Evolutionary conservation across 164 flowering plant genomes (phyloP), one percentile per base, ranked within the genome.

Genomic region (Amborella trichopoda): DNA sequence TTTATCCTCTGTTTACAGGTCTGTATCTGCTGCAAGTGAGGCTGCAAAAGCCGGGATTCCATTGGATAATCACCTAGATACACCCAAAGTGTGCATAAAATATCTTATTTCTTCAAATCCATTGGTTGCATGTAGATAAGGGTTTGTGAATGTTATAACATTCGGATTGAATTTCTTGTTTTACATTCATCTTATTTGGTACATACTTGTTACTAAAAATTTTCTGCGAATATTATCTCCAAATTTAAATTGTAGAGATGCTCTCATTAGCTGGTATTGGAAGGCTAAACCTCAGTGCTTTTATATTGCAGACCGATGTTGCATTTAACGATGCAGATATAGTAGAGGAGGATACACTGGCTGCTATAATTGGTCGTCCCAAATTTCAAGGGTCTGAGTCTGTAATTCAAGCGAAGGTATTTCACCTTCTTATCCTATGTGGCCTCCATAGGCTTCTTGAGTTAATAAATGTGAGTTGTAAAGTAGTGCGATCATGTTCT

Each of bases 1-100:
- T 30, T 30, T 30, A 13, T 30, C 34, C n/a, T 17, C 21, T n/a
- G 50, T 34, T n/a, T 50, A 39, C 74, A 80, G 88, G 70, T 75
- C 81, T 49, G 49, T 65, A 26, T 49, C 60, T 23, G 68, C 75
- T 68, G 88, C 81, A 28, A 75, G 73, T 66, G 81, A 77, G 56
- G 88, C 88, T 50, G 81, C 80, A 28, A 68, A 71, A 61, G 77
- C 71, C n/a, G 83, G 88, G 55, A 69, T 80, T 30, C 88, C 81
- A 16, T 53, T 80, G 62, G 73, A 61, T 39, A 49, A 60, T 2
- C 65, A 65, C 28, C 47, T 52, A 53, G 68, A 69, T 37, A 37
- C 10, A 37, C 69, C 70, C 43, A 72, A 71, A 51, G 85, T 78
- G 57, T 62, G 74, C 55, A 23, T 42, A 33, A 26, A 57, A 38